Conservation (phyloP, 257 asterid genomes). For the Jacaranda copaia region DNA sequence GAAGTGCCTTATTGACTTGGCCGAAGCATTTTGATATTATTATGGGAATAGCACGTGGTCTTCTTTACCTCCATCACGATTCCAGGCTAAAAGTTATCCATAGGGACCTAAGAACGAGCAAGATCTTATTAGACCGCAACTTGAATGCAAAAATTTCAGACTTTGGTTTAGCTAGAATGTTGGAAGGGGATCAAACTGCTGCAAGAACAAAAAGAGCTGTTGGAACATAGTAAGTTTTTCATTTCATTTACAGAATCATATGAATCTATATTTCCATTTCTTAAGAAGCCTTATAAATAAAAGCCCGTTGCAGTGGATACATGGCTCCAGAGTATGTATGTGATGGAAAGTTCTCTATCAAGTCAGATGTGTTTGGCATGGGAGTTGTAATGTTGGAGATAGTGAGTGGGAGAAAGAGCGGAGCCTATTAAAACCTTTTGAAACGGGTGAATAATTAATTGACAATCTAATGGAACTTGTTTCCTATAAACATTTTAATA, state of each 20-base stretch:
- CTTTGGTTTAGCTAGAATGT: constrained; percentile 37
- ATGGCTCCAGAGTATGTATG: constrained; percentile 36
- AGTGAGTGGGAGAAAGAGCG: constrained; percentile 35
- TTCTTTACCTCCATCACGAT: constrained; percentile 43
- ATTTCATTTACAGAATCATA: too few relatives aligned
- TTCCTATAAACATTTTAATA: background rate
- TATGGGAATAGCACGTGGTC: constrained; percentile 39
- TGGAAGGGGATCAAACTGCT: constrained; percentile 32
- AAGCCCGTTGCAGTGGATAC: constrained; percentile 30
- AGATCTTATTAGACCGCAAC: constrained; percentile 34
- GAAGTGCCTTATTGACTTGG: constrained; percentile 31
- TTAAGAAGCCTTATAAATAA: background rate
- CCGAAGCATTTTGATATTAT: constrained; percentile 34
- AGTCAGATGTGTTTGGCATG: constrained; percentile 34
- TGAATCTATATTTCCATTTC: background rate
- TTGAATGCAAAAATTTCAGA: constrained; percentile 37
- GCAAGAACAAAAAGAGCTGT: constrained; percentile 35
- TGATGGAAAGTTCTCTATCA: constrained; percentile 22
- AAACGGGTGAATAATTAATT: constrained; percentile 21
- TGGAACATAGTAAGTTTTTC: constrained; percentile 37
- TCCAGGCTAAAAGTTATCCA: constrained; percentile 39
- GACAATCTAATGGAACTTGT: background rate
- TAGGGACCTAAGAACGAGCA: constrained; percentile 42
- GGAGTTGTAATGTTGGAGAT: constrained; percentile 39
- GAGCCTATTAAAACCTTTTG: constrained; percentile 22